phyloP scores from a whole-genome alignment of 331 rosid species.

The Malus hybrid region DNA sequence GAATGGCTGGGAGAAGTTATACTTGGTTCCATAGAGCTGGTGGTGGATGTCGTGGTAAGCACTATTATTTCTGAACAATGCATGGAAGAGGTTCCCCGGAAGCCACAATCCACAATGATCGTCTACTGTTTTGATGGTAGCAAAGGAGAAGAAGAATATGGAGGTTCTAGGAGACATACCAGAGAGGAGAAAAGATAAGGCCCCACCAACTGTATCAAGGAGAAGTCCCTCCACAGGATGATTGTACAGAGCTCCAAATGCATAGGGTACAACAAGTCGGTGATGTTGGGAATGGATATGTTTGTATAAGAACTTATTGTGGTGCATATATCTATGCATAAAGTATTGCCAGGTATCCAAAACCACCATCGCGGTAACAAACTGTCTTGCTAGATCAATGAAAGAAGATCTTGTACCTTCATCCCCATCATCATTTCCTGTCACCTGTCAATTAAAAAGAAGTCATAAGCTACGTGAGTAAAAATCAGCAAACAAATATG shows the following conservation, averaged over 20 bases:
- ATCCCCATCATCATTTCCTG: constrained; percentile 44
- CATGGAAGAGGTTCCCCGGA: constrained; percentile 84
- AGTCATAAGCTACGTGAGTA: not conserved
- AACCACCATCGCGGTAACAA: constrained; percentile 70
- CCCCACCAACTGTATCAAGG: constrained; percentile 88
- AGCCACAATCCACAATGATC: constrained; percentile 95
- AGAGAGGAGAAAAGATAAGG: constrained; percentile 74
- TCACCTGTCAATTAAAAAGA: constrained; percentile 39
- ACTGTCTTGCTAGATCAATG: constrained; percentile 49
- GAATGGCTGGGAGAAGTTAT: constrained; percentile 91
- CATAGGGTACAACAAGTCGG: constrained; percentile 77
- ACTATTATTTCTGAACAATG: constrained; percentile 63
- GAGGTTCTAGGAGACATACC: constrained; percentile 88
- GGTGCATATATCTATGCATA: constrained; percentile 95
- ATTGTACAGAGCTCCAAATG: constrained; percentile 88
- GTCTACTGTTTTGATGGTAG: constrained; percentile 89
- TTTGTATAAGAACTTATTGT: constrained; percentile 87
- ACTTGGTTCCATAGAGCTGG: constrained; percentile 90
- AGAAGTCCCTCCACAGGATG: constrained; percentile 94
- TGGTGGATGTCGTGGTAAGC: constrained; percentile 96
- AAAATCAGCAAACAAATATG: not conserved
- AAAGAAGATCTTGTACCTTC: constrained; percentile 32
- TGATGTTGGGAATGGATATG: constrained; percentile 90
- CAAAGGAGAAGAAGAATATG: constrained; percentile 93
- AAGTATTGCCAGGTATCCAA: constrained; percentile 98